A percentile compares a stretch with the other conserved stretches of the same genome.
phyloP scores from a whole-genome alignment of 139 green algal genomes.

The Yamagishiella unicocca region DNA sequence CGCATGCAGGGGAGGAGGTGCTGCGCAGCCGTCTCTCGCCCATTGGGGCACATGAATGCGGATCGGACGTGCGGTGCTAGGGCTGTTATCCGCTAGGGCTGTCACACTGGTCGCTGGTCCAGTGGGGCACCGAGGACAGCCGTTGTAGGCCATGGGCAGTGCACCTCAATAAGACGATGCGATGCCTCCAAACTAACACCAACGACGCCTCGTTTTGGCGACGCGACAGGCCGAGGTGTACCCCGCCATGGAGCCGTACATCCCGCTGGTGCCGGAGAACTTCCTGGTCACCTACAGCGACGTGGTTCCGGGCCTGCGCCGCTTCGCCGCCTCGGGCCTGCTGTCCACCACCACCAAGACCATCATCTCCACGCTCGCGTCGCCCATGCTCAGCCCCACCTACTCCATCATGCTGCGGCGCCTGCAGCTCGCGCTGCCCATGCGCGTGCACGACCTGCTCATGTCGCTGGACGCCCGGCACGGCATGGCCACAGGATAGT shows the following conservation, averaged over 20 bases:
- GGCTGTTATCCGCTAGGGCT: too few relatives aligned
- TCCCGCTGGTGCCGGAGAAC: constrained; percentile 69
- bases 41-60: too few relatives aligned
- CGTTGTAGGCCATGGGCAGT: too few relatives aligned
- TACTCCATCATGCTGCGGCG: constrained; percentile 54
- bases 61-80: too few relatives aligned
- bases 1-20: too few relatives aligned
- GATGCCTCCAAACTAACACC: too few relatives aligned
- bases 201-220: too few relatives aligned
- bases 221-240: constrained; percentile 66
- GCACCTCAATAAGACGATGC: too few relatives aligned
- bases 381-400: constrained; percentile 64
- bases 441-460: constrained; percentile 63
- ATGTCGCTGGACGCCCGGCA: constrained; percentile 46
- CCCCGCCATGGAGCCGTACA: constrained; percentile 63
- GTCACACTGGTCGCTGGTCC: too few relatives aligned
- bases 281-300: constrained; percentile 72
- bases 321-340: constrained; percentile 34
- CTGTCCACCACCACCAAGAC: constrained; percentile 43
- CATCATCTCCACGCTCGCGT: constrained; percentile 67
- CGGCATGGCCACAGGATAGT: constrained; percentile 40
- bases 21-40: too few relatives aligned
- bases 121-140: too few relatives aligned
- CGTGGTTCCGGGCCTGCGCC: constrained; percentile 58
- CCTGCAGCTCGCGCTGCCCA: constrained; percentile 63